Evolutionary conservation across 805 yeast species (phyloP), one percentile per base, ranked within the genome.

Genomic region (Wickerhamiella sergipiensis): DNA sequence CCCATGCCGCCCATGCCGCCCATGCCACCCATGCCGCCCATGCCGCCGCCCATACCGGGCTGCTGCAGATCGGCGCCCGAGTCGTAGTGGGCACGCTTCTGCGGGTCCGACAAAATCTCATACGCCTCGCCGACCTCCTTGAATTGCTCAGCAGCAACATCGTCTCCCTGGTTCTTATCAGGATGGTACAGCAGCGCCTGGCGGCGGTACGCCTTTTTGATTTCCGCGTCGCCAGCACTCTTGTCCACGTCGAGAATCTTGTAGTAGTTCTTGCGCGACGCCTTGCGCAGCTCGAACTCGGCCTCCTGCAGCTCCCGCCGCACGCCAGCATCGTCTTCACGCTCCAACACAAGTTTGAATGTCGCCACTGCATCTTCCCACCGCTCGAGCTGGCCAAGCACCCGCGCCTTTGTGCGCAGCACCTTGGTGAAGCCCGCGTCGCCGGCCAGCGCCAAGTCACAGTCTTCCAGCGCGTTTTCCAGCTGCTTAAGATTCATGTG

Each of bases 101-200:
- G 85, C 18, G 83, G 75, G 64, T 89, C 97, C 10, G 85, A 77
- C 54, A 89, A 74, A 6, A 85, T 74, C 67, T 90, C 97, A 66
- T 89, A 79, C 6, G 97, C 96, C 54, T 79, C 78, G 3, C 90
- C 81, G 62, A 87, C 76, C 66, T 87, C 95, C 69, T 90, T 90
- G 70, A 90, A 90, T 71, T 85, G 88, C 65, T 90, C 97, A 49
- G 94, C 92, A 15, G 95, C 96, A 65, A 83, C 95, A 50, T 64
- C 72, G 47, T 60, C 60, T 45, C 67, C 69, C 12, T 77, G 79
- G 62, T 85, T 82, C 69, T 86, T 85, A 63, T 85, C 95, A 0
- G 95, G 95, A 64, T 85, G 95, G 60, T 76, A 76, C 55, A 70
- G 71, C 53, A 85, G 72, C 3, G 94, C 94, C 57, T 79, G 74